These are phyloP conservation scores for Lipomyces mesembrius DNA, from an alignment of 805 yeast species.

Conservation along the genomic window DNA sequence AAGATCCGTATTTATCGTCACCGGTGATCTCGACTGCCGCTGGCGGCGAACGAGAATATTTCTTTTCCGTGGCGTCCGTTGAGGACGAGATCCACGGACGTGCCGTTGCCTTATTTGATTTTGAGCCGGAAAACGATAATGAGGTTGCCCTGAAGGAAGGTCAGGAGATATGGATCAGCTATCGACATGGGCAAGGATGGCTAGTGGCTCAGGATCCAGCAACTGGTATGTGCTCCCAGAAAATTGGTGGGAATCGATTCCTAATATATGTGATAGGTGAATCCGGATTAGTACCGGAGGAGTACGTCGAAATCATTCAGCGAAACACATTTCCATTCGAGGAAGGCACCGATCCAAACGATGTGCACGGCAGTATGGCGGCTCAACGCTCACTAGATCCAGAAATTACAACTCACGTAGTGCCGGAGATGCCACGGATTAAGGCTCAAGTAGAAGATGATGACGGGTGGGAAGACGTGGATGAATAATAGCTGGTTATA, in stretches of 20 bases:
- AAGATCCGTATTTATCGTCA: conserved; percentile 44
- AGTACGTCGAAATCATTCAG: conserved; percentile 67
- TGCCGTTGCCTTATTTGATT: conserved; percentile 89
- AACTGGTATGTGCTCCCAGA: conserved; percentile 42
- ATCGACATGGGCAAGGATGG: conserved; percentile 99
- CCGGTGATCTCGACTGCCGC: conserved; percentile 40
- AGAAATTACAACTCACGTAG: not conserved
- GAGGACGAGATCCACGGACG: conserved; percentile 55
- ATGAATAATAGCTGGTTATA: conserved; percentile 5
- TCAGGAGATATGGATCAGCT: conserved; percentile 81
- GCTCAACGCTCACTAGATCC: not conserved
- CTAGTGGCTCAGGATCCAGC: conserved; percentile 81
- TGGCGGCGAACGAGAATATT: conserved; percentile 46
- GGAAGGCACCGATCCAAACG: not conserved
- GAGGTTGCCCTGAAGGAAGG: conserved; percentile 80
- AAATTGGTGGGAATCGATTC: not conserved
- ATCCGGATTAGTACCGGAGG: conserved; percentile 94
- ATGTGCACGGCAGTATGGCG: not conserved
- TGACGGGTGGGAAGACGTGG: conserved; percentile 41
- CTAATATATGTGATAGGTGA: conserved; percentile 45
- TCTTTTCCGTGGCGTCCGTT: conserved; percentile 31
- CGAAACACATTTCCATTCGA: conserved; percentile 38
- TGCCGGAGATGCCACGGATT: not conserved
- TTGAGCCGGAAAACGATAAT: conserved; percentile 91
- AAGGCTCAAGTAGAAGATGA: conserved; percentile 35